These are phyloP conservation scores for Cardamine occulta DNA, from an alignment of 345 rosid species.

Conservation along the genomic window DNA sequence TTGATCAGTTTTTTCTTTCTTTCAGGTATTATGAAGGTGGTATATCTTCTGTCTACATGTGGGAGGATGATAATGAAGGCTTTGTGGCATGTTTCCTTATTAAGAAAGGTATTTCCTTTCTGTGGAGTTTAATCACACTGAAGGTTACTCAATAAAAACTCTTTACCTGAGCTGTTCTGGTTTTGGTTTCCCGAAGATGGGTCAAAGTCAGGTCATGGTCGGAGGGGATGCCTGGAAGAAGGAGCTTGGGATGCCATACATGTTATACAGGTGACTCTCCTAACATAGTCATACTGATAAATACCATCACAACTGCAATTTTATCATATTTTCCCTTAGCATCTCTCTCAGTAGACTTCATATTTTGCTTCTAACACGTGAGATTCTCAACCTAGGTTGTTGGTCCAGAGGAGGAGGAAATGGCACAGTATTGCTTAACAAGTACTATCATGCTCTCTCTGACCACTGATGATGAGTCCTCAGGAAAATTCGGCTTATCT, in stretches of 20 bases:
- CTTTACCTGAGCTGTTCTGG: slow-evolving; percentile 19
- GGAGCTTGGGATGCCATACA: slow-evolving; percentile 99
- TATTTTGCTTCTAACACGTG: slow-evolving; percentile 6
- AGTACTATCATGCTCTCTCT: slow-evolving; percentile 96
- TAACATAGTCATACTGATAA: not conserved
- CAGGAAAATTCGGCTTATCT: slow-evolving; percentile 85
- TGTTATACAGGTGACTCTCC: slow-evolving; percentile 72
- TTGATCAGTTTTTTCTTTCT: slow-evolving; percentile 43
- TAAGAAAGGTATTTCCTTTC: slow-evolving; percentile 74
- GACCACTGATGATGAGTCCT: slow-evolving; percentile 74
- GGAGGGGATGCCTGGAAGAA: slow-evolving; percentile 91
- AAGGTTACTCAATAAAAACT: not conserved
- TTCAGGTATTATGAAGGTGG: slow-evolving; percentile 99
- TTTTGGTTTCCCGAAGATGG: slow-evolving; percentile 61
- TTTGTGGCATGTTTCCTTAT: slow-evolving; percentile 92
- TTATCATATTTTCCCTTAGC: not conserved
- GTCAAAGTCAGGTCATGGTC: slow-evolving; percentile 89
- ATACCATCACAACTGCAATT: slow-evolving; percentile 5
- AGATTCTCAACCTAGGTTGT: slow-evolving; percentile 65
- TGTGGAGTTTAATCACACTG: not conserved
- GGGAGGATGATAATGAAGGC: slow-evolving; percentile 95
- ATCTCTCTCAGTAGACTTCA: not conserved
- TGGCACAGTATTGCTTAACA: slow-evolving; percentile 84
- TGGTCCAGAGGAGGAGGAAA: slow-evolving; percentile 85
- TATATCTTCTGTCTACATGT: slow-evolving; percentile 94